These are phyloP conservation scores for Trifolium subterraneum DNA, from an alignment of 306 rosid genomes.

Conservation along the genomic window DNA sequence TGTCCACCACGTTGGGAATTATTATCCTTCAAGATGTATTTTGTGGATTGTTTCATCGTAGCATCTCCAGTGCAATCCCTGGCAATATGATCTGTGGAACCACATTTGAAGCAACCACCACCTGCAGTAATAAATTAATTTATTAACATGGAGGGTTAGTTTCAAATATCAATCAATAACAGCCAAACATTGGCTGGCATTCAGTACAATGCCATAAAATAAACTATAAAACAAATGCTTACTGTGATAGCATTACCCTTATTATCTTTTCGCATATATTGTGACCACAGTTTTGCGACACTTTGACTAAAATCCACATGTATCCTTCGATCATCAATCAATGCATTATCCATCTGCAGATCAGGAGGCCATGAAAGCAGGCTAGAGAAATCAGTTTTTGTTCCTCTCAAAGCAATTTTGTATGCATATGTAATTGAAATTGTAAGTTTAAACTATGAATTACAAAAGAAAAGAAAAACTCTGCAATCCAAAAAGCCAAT, in stretches of 20 bases:
- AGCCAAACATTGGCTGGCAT: slow-evolving; percentile 31
- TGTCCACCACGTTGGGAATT: slow-evolving; percentile 80
- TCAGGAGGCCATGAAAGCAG: slow-evolving; percentile 30
- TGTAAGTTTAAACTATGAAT: slow-evolving; percentile 2
- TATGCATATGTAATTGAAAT: slow-evolving; percentile 21
- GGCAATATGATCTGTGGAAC: slow-evolving; percentile 84
- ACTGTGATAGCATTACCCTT: slow-evolving; percentile 51
- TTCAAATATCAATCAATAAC: slow-evolving; percentile 17
- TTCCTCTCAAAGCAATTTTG: slow-evolving; percentile 21
- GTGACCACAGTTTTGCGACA: slow-evolving; percentile 91
- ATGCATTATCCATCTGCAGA: slow-evolving; percentile 91
- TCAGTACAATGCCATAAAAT: slow-evolving; percentile 9
- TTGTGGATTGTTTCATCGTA: slow-evolving; percentile 45
- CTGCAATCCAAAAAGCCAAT: slow-evolving; percentile 13
- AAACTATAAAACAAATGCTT: not conserved
- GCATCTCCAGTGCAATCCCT: slow-evolving; percentile 79
- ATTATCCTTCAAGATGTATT: slow-evolving; percentile 71
- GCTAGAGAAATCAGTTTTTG: not conserved
- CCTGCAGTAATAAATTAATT: slow-evolving; percentile 51
- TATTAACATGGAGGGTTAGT: not conserved
- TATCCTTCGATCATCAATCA: slow-evolving; percentile 96
- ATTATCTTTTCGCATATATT: slow-evolving; percentile 72
- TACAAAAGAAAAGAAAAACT: slow-evolving; percentile 12
- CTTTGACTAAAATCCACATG: slow-evolving; percentile 99
- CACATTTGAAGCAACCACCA: slow-evolving; percentile 93